These are phyloP conservation scores for Buxus sempervirens DNA, from an alignment of 164 flowering plant species.

Conservation along the genomic window DNA sequence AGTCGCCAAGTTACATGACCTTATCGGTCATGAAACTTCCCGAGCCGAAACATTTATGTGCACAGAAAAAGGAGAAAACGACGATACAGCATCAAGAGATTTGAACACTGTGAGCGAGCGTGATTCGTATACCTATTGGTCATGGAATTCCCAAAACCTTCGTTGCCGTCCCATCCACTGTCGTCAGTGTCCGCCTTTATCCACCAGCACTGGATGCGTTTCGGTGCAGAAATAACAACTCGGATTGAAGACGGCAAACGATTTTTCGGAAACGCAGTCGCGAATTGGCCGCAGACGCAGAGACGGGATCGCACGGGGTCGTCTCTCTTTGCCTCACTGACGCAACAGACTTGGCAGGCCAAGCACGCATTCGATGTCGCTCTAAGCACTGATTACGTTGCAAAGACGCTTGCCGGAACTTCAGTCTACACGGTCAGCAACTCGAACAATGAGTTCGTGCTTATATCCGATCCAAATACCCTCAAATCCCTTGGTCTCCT, in stretches of 20 bases:
- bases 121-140: background rate
- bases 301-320: conserved; percentile 5
- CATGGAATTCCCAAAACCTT: conserved; percentile 40
- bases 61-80: too few species aligned
- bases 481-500: conserved; percentile 79
- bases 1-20: too few species aligned
- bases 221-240: conserved; percentile 46
- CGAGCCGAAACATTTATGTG: too few species aligned
- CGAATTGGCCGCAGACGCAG: conserved; percentile 10
- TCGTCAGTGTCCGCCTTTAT: conserved; percentile 53
- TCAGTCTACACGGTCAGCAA: conserved; percentile 85
- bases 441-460: conserved; percentile 86
- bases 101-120: too few species aligned
- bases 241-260: conserved; percentile 55
- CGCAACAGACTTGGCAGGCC: conserved; percentile 31
- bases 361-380: conserved; percentile 41
- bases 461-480: conserved; percentile 73
- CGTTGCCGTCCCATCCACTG: conserved; percentile 40
- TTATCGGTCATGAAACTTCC: too few species aligned
- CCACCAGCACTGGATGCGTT: conserved; percentile 48
- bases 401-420: conserved; percentile 77
- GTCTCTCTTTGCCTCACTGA: conserved; percentile 49
- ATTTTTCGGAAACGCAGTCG: conserved; percentile 24
- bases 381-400: conserved; percentile 52
- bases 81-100: too few species aligned